Conservation (phyloP, 306 rosid species). For the Prunus mira region DNA sequence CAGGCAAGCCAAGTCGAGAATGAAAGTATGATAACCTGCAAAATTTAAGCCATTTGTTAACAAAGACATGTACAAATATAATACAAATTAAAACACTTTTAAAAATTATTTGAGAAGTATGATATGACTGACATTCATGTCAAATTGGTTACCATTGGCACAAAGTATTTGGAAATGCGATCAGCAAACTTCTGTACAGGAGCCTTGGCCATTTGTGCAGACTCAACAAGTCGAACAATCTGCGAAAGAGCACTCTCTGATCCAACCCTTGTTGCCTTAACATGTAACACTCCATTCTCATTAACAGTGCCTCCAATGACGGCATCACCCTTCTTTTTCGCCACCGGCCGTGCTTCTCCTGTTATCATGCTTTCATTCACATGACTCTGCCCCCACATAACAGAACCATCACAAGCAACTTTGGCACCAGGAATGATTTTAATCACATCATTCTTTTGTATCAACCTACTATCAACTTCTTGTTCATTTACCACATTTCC, state of each 20-base stretch:
- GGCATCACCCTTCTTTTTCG: constrained; percentile 50
- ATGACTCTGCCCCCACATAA: constrained; percentile 69
- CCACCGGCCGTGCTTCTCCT: constrained; percentile 67
- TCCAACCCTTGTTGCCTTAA: constrained; percentile 78
- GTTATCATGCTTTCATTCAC: constrained; percentile 92
- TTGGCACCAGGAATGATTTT: constrained; percentile 66
- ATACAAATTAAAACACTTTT: neutral
- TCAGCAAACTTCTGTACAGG: constrained; percentile 86
- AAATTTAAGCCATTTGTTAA: neutral
- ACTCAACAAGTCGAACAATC: constrained; percentile 82
- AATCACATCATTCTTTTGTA: constrained; percentile 69
- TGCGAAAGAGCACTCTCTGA: constrained; percentile 79
- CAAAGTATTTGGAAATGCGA: constrained; percentile 73
- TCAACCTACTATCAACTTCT: constrained; percentile 58
- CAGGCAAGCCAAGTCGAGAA: constrained; percentile 71
- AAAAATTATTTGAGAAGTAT: neutral
- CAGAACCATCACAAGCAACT: constrained; percentile 75
- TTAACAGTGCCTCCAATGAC: constrained; percentile 86
- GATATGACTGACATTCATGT: neutral
- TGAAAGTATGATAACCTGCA: constrained; percentile 65
- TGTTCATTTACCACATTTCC: constrained; percentile 46
- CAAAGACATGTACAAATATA: neutral
- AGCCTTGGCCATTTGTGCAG: constrained; percentile 94
- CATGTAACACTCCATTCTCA: constrained; percentile 78
- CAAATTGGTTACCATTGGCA: constrained; percentile 53